A percentile compares a stretch with the other conserved stretches of the same genome.
Conservation (phyloP, 345 rosid genomes). For the Corchorus capsularis region DNA sequence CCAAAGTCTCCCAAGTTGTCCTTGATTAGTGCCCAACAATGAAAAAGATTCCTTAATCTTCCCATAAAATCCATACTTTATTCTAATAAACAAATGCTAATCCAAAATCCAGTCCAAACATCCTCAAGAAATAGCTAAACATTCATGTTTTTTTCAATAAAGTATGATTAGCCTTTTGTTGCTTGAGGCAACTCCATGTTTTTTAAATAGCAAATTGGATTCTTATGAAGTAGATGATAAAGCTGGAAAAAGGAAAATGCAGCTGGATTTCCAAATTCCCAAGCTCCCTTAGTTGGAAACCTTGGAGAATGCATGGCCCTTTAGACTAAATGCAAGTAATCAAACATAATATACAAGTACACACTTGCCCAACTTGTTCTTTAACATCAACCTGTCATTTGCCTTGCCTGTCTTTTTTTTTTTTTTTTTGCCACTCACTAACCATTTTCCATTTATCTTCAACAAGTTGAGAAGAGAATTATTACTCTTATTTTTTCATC, state of each 20-base stretch:
- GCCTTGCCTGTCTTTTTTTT: not conserved
- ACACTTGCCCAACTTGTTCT: slow-evolving; percentile 29
- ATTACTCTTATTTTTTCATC: not conserved
- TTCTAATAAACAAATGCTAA: not conserved
- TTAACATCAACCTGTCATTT: not conserved
- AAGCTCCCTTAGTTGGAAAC: not conserved
- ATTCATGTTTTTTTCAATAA: not conserved
- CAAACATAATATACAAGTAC: not conserved
- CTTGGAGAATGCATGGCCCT: not conserved
- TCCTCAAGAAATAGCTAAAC: not conserved
- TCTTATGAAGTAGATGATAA: not conserved
- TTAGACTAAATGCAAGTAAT: slow-evolving; percentile 27
- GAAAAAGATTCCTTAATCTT: not conserved
- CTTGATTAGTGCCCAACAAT: not conserved
- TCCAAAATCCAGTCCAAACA: not conserved
- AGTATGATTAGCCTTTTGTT: not conserved
- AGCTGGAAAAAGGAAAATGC: not conserved
- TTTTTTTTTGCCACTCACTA: not conserved
- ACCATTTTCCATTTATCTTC: too few species aligned
- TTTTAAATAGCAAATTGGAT: not conserved
- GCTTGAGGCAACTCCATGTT: not conserved
- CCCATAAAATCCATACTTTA: not conserved
- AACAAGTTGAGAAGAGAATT: not conserved
- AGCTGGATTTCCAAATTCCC: slow-evolving; percentile 24
- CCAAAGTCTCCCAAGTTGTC: not conserved